Base-by-base conservation (phyloP, 2,329 filamentous ascomycete species). In the Cercospora citrullina region DNA sequence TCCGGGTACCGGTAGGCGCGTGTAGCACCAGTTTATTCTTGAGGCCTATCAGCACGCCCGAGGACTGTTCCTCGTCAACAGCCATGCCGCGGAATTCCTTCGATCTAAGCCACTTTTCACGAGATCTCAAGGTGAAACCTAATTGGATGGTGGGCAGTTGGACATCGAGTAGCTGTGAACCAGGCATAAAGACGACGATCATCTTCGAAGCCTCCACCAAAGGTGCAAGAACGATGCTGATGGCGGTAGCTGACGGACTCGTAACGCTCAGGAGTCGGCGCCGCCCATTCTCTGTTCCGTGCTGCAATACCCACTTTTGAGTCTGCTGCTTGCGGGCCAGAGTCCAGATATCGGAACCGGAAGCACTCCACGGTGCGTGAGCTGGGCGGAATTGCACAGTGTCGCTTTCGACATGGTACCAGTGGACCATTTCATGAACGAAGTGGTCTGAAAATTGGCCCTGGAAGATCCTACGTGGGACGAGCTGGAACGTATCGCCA, bases 11-110 rank as follows among this genome's bases (percentile, higher is more conserved):
- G 8, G 23, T 21, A 1, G 26, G 10, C 3, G 16, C 26, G 16
- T 48, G 60, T 2, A 90, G 75, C 0, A 90, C 83, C 3, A 90
- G 76, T 74, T 86, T 89, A 74, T 84, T 88, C 1, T 77, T 68
- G 0, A 91, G 78, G 0, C 89, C 89, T 65, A 90, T 85, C 72
- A 85, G 82, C 0, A 86, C 87, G 0, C 89, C 89, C 0, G 83
- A 78, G 62, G 90, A 85, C 72, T 92, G 90, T 5, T 86, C 70
- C 0, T 75, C 74, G 62, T 89, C 87, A 0, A 78, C 66, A 45
- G 39, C 36, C 63, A 67, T 64, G 18, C 39, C 39, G 5, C 60
- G 65, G 9, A 39, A 67, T 42, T 67, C 65, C 23, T 64, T 67
- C 9, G 65, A 67, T 4, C 14, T 16, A 9, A 67, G 45, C 7